Percentiles rank a stretch among this genome's conserved stretches.
Evolutionary conservation across 164 flowering plant genomes (phyloP).

Genomic region (Paratinospora sagittata): DNA sequence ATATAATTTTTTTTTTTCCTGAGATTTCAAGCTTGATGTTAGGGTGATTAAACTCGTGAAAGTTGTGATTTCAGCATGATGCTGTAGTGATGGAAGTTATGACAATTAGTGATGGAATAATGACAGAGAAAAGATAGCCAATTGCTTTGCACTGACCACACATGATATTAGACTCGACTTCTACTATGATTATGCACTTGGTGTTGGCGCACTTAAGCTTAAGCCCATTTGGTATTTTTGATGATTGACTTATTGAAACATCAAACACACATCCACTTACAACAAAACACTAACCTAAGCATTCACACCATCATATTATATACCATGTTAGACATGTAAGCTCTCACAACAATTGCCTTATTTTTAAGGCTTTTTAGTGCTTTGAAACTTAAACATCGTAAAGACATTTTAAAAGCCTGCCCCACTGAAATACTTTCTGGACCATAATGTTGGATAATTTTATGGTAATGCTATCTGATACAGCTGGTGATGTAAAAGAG

Average conservation of each 20-base stretch:
- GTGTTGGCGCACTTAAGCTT: slow-evolving; percentile 9
- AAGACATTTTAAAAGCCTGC: not conserved
- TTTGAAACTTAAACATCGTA: not conserved
- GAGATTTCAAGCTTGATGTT: too few relatives aligned
- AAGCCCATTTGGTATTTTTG: slow-evolving; percentile 5
- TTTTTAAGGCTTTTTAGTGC: not conserved
- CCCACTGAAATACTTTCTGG: not conserved
- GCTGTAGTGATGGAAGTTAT: not conserved
- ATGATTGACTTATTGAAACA: slow-evolving; percentile 7
- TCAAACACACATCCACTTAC: not conserved
- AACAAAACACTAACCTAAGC: not conserved
- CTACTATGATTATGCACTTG: not conserved
- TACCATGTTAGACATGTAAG: not conserved
- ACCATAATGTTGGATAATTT: too few relatives aligned
- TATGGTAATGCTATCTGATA: not conserved
- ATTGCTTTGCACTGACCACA: not conserved
- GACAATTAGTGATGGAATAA: not conserved
- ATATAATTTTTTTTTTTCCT: too few relatives aligned
- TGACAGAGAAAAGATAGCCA: not conserved
- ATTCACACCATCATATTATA: not conserved
- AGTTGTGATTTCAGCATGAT: not conserved
- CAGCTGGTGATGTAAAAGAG: not conserved
- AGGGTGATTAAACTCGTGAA: not conserved
- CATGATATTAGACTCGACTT: not conserved
- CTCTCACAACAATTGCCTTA: not conserved